phyloP scores from a whole-genome alignment of 2,329 filamentous ascomycete genomes.

The Myriosclerotinia scirpicola region DNA sequence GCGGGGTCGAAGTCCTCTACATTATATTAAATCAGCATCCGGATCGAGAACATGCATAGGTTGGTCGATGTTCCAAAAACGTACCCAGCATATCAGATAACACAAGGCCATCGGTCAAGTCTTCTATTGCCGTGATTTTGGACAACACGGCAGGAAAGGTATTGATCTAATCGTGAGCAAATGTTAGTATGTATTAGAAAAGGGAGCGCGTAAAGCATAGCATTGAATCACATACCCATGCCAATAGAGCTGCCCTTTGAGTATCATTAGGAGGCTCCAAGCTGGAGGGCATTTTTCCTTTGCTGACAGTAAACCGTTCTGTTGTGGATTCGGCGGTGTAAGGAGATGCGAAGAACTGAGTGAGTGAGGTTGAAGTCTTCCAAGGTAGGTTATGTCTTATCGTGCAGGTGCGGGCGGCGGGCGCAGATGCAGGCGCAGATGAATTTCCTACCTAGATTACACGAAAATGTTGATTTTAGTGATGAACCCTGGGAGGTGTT shows the following conservation, averaged over 20 bases:
- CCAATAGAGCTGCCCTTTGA: slow-evolving; percentile 52
- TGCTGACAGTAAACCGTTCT: slow-evolving; percentile 10
- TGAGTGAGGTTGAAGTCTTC: slow-evolving; percentile 18
- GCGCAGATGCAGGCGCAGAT: slow-evolving; percentile 17
- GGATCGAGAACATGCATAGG: slow-evolving; percentile 45
- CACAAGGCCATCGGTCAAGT: slow-evolving; percentile 41
- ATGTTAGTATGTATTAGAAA: slow-evolving; percentile 3
- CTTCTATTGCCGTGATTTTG: slow-evolving; percentile 37
- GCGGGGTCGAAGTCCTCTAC: slow-evolving; percentile 57
- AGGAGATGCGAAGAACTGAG: slow-evolving; percentile 22
- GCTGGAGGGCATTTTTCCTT: slow-evolving; percentile 21
- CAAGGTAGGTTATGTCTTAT: slow-evolving; percentile 4
- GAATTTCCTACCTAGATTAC: slow-evolving; percentile 14
- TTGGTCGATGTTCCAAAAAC: slow-evolving; percentile 8
- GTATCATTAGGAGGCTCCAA: slow-evolving; percentile 21
- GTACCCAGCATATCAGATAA: slow-evolving; percentile 43
- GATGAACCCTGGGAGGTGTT: too few relatives aligned
- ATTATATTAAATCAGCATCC: slow-evolving; percentile 24
- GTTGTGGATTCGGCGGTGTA: slow-evolving; percentile 21
- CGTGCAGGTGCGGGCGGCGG: slow-evolving; percentile 9
- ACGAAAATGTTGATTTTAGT: slow-evolving; percentile 22
- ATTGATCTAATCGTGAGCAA: slow-evolving; percentile 37
- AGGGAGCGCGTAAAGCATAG: slow-evolving; percentile 26
- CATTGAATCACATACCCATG: slow-evolving; percentile 48
- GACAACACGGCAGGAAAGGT: slow-evolving; percentile 38